phyloP scores from a whole-genome alignment of 1,284 basidiomycete genomes.

The Melampsora occidentalis region DNA sequence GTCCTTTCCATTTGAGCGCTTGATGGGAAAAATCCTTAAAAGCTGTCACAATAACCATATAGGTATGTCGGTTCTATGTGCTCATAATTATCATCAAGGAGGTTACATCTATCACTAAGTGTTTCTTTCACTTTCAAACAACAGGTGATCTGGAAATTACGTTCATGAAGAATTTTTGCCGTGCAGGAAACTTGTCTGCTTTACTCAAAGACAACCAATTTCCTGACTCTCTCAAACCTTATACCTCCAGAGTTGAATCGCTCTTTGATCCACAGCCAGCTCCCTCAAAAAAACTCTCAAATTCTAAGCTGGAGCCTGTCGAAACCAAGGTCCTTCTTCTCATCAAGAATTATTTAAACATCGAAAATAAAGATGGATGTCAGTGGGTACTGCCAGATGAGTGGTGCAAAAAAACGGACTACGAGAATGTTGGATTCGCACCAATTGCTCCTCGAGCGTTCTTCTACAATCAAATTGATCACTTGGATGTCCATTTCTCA shows the following conservation, averaged over 20 bases:
- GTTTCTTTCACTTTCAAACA: too few relatives aligned
- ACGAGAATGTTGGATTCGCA: not conserved
- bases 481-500: not conserved
- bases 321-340: too few relatives aligned
- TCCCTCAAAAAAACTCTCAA: not conserved
- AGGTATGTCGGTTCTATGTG: too few relatives aligned
- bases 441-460: not conserved
- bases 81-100: too few relatives aligned
- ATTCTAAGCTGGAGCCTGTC: not conserved
- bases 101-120: not conserved
- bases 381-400: too few relatives aligned
- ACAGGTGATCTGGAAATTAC: not conserved
- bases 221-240: not conserved
- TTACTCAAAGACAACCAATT: not conserved
- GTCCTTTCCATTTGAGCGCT: conserved; percentile 11
- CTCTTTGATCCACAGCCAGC: not conserved
- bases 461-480: not conserved
- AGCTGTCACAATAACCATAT: too few relatives aligned
- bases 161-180: not conserved
- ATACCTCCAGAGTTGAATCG: not conserved
- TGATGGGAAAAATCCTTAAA: too few relatives aligned
- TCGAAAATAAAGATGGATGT: too few relatives aligned
- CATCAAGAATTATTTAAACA: too few relatives aligned
- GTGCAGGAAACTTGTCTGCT: not conserved
- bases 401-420: not conserved